Percentiles rank a stretch among this genome's conserved stretches.
Evolutionary conservation across 2,329 filamentous ascomycete genomes (phyloP).

Genomic region (Didymellaceae sp.): DNA sequence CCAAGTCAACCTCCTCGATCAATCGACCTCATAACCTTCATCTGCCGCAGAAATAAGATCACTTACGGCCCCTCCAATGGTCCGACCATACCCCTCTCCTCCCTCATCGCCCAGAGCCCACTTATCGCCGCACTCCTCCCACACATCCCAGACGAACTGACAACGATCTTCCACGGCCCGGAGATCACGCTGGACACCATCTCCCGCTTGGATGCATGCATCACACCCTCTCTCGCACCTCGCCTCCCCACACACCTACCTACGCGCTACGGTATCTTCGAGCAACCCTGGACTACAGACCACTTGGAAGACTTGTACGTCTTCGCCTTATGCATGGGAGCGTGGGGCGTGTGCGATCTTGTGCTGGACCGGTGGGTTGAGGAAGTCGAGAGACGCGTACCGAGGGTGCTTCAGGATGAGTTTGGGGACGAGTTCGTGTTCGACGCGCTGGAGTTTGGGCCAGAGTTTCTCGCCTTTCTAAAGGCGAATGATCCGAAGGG

Average conservation of each 20-base stretch:
- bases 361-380: not conserved
- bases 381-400: not conserved
- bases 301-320: constrained; percentile 7
- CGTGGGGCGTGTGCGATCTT: not conserved
- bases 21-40: no score
- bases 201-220: constrained; percentile 1
- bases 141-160: not conserved
- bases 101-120: not conserved
- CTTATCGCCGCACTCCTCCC: not conserved
- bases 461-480: not conserved
- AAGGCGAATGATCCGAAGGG: not conserved
- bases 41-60: no score
- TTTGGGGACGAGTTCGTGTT: not conserved
- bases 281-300: not conserved
- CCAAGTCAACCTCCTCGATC: no score
- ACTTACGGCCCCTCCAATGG: no score
- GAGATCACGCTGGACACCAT: constrained; percentile 2
- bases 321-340: not conserved
- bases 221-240: not conserved
- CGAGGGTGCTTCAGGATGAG: not conserved
- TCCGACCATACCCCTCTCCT: not conserved
- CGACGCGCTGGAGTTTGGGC: not conserved
- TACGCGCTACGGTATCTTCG: not conserved
- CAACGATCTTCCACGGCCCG: not conserved
- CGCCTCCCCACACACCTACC: not conserved